Evolutionary conservation across 495 filamentous ascomycete genomes (phyloP).

Genomic region (Aspergillus asperescens): DNA sequence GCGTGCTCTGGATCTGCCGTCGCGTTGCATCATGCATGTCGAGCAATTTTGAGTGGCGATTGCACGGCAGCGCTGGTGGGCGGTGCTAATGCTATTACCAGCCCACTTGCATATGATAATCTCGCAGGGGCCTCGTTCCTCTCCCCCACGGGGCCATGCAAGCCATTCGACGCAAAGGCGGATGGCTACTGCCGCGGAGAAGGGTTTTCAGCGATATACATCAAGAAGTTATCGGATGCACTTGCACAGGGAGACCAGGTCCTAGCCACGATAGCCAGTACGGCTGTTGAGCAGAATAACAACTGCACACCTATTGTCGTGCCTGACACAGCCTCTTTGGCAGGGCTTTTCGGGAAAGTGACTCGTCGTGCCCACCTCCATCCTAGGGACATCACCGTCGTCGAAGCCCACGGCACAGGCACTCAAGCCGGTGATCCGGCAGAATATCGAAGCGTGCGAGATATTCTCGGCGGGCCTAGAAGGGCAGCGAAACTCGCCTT

Average conservation of each 20-base stretch:
- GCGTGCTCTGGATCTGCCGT: conserved; percentile 44
- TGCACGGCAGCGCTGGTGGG: conserved; percentile 36
- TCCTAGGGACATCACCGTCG: conserved; percentile 59
- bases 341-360: conserved; percentile 51
- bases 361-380: conserved; percentile 52
- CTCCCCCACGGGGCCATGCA: conserved; percentile 48
- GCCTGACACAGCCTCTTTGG: conserved; percentile 59
- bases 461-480: conserved; percentile 28
- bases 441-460: conserved; percentile 46
- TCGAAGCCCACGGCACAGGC: conserved; percentile 76
- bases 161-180: conserved; percentile 64
- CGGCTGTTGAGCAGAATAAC: conserved; percentile 61
- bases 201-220: conserved; percentile 55
- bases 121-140: conserved; percentile 35
- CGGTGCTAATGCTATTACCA: conserved; percentile 41
- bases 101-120: conserved; percentile 31
- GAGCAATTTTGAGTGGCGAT: conserved; percentile 34
- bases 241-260: conserved; percentile 57
- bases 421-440: conserved; percentile 67
- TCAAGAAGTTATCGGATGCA: conserved; percentile 62
- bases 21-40: conserved; percentile 38
- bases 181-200: conserved; percentile 74
- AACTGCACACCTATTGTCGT: conserved; percentile 67
- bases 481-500: conserved; percentile 20
- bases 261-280: conserved; percentile 55